Evolutionary conservation across 352 stramenopile genomes (phyloP).

Genomic region (Pythium apleroticum): DNA sequence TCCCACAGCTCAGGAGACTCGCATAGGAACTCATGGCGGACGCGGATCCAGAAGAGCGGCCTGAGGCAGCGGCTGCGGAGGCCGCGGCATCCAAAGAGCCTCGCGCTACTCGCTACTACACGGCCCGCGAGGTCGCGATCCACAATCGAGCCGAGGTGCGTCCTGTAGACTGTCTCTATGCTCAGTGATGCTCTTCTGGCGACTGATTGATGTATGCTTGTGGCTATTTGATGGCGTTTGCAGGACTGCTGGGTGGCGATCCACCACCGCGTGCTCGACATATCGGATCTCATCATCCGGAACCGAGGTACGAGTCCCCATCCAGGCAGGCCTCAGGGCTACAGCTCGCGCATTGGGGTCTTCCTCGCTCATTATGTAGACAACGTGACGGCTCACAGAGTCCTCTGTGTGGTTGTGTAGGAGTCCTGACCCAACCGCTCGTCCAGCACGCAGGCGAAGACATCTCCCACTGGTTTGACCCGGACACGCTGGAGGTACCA

Average conservation of each 20-base stretch:
- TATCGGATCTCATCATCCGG: conserved; percentile 72
- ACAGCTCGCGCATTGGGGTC: no score
- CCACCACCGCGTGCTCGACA: conserved; percentile 76
- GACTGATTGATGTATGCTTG: neutral
- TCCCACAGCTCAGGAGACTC: neutral
- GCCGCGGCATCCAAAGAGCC: conserved; percentile 3
- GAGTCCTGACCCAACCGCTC: conserved; percentile 76
- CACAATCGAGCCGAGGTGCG: conserved; percentile 83
- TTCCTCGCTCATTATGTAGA: no score
- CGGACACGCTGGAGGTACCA: conserved; percentile 58
- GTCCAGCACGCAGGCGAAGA: conserved; percentile 86
- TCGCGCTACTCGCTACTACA: conserved; percentile 55
- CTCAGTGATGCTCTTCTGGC: no score
- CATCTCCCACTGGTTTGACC: conserved; percentile 92
- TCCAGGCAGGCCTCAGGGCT: no score
- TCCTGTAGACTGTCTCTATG: neutral
- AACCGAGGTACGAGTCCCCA: conserved; percentile 72
- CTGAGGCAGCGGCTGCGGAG: neutral
- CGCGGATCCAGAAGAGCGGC: conserved; percentile 7
- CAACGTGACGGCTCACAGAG: no score
- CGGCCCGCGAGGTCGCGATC: conserved; percentile 65
- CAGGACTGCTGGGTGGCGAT: conserved; percentile 82
- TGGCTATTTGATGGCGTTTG: neutral
- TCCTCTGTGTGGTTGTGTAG: conserved; percentile 26
- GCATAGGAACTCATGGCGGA: conserved; percentile 1